Evolutionary conservation across 768 basidiomycete genomes (phyloP).

Genomic region (Candolleomyces aberdarensis): DNA sequence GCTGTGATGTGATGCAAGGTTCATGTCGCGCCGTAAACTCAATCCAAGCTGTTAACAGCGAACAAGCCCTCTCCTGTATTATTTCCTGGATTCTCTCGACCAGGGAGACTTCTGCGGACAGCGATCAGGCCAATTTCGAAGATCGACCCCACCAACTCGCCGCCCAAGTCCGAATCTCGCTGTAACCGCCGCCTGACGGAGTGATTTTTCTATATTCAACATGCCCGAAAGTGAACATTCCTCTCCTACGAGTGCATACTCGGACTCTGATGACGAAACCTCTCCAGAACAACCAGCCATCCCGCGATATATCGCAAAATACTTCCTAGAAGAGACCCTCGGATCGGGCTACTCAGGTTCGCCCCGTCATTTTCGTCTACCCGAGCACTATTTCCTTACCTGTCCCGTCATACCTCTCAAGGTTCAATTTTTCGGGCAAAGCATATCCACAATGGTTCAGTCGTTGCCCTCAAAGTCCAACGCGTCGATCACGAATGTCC

Average conservation of each 20-base stretch:
- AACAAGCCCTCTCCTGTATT: no score
- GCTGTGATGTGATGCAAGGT: not conserved
- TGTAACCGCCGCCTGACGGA: not conserved
- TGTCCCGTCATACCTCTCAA: slow-evolving; percentile 17
- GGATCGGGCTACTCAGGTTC: slow-evolving; percentile 75
- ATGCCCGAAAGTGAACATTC: slow-evolving; percentile 13
- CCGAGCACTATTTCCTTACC: not conserved
- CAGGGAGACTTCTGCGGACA: no score
- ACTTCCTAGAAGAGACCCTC: slow-evolving; percentile 52
- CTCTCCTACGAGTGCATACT: slow-evolving; percentile 6
- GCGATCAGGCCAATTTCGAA: not conserved
- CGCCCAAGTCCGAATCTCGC: not conserved
- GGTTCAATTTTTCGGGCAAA: slow-evolving; percentile 69
- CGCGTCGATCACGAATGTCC: slow-evolving; percentile 68
- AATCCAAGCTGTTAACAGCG: not conserved
- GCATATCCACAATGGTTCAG: slow-evolving; percentile 51
- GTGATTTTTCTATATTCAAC: not conserved
- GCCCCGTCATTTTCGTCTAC: slow-evolving; percentile 8
- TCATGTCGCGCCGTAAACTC: not conserved
- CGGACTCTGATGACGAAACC: slow-evolving; percentile 13
- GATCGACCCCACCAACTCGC: not conserved
- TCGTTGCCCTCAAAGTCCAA: slow-evolving; percentile 77
- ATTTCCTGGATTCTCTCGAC: no score
- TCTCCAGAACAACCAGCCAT: slow-evolving; percentile 17
- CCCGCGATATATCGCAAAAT: slow-evolving; percentile 55